Percentiles rank a stretch among this genome's conserved stretches.
phyloP scores from a whole-genome alignment of 805 yeast species.

The Candida coleopterorum region DNA sequence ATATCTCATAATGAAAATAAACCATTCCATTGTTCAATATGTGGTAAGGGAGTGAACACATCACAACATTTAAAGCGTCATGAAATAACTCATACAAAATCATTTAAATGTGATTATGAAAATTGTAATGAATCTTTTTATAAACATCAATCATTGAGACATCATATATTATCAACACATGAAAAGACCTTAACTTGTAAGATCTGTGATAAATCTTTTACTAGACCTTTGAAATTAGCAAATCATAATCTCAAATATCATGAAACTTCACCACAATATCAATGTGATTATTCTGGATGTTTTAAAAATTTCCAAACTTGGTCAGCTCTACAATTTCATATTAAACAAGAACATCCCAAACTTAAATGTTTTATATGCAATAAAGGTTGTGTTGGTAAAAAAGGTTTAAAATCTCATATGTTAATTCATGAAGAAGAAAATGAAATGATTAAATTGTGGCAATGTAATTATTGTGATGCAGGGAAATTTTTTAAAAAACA shows the following conservation, averaged over 20 bases:
- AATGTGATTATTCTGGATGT: constrained; percentile 63
- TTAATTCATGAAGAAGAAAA: constrained; percentile 53
- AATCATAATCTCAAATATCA: constrained; percentile 68
- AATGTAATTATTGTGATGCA: constrained; percentile 51
- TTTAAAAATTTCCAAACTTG: constrained; percentile 58
- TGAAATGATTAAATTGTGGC: constrained; percentile 56
- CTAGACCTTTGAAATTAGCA: constrained; percentile 58
- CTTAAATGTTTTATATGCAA: constrained; percentile 61
- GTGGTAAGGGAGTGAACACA: constrained; percentile 80
- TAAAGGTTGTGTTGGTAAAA: constrained; percentile 66
- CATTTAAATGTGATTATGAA: constrained; percentile 56
- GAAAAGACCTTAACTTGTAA: constrained; percentile 50
- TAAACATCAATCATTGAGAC: constrained; percentile 70
- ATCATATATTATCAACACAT: constrained; percentile 66
- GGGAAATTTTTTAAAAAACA: constrained; percentile 51
- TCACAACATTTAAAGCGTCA: constrained; percentile 80
- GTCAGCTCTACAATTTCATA: constrained; percentile 69
- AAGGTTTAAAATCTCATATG: constrained; percentile 72
- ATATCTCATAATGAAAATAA: constrained; percentile 57
- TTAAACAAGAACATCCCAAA: constrained; percentile 69
- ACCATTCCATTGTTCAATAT: constrained; percentile 67
- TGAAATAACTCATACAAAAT: constrained; percentile 68
- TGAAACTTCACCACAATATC: constrained; percentile 48
- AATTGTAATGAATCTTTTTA: constrained; percentile 66
- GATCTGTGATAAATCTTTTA: constrained; percentile 60